Base-by-base conservation (phyloP, 2,329 filamentous ascomycete genomes). In the Coniochaeta sp. region DNA sequence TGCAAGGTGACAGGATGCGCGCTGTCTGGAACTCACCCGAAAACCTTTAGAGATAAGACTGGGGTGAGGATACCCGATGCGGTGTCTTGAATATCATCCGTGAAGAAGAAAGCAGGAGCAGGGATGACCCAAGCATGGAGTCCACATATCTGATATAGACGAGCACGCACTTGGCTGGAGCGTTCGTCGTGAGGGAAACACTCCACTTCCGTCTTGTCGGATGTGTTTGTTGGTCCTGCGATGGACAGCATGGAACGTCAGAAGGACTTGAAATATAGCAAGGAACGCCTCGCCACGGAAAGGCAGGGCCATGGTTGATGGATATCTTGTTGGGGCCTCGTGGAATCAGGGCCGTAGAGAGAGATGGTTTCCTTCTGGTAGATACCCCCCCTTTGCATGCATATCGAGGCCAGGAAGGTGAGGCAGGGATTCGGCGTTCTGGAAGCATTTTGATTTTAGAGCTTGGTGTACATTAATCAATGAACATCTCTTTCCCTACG, bases 1-100 rank as follows among this genome's bases (percentile, higher is more conserved):
- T 22, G 71, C 65, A 16, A 60, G 62, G 22, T 60, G 59, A 56
- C 34, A 14, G 34, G 7, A 31, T 31, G 28, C 9, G 5, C 28
- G 9, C n/a, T n/a, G n/a, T n/a, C n/a, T n/a, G n/a, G n/a, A n/a
- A n/a, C n/a, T n/a, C n/a, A n/a, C n/a, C n/a, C n/a, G n/a, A n/a
- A n/a, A n/a, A n/a, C n/a, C n/a, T n/a, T n/a, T n/a, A n/a, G n/a
- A n/a, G n/a, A n/a, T n/a, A n/a, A n/a, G n/a, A n/a, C n/a, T n/a
- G n/a, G n/a, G n/a, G n/a, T n/a, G n/a, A n/a, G n/a, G n/a, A n/a
- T n/a, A n/a, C n/a, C n/a, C n/a, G n/a, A n/a, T n/a, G n/a, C n/a
- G n/a, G n/a, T n/a, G n/a, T n/a, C n/a, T n/a, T n/a, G n/a, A n/a
- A n/a, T n/a, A n/a, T n/a, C n/a, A n/a, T n/a, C n/a, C n/a, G n/a